Base-by-base conservation (phyloP, 2,329 filamentous ascomycete species). In the Akanthomyces dipterigenus region DNA sequence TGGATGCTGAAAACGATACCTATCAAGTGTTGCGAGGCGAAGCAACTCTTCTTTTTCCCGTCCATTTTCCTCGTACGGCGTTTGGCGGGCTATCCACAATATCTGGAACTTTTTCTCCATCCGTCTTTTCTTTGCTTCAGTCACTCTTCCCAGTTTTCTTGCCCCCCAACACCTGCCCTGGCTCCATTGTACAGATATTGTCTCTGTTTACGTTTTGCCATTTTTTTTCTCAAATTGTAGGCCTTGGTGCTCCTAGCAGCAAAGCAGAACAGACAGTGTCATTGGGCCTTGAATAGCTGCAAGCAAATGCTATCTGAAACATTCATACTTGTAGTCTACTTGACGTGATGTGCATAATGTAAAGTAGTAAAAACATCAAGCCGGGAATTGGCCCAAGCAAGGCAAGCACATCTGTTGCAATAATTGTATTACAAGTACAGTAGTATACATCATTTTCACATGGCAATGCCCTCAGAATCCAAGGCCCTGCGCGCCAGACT, bases 401-500 rank as follows among this genome's bases (percentile, higher is more conserved):
- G 12, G 14, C n/a, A n/a, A n/a, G n/a, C 22, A 11, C 28, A 24
- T 55, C 53, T 45, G 45, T 55, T 31, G 9, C 16, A 3, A 7
- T 2, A 34, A 12, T 14, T 60, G 11, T 43, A 55, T n/a, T 50
- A 24, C 14, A 36, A 40, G n/a, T 58, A 60, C 50, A 51, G 42
- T 28, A 26, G n/a, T 34, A 38, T 49, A 12, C 28, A 55, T 6
- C n/a, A 18, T 28, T 26, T 1, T 22, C 22, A 45, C 53, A 28
- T 45, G 16, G 3, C 11, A 3, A 8, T 5, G 8, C n/a, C 20
- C 1, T 46, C 43, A 66, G 31, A 63, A 57, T 2, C 65, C 68
- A 45, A 62, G n/a, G 7, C 57, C 49, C 40, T 53, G 48, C 28
- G 67, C 67, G 6, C 57, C 48, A 12, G 64, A 63, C 56, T 66